Percentiles rank a stretch among this genome's conserved stretches.
Conservation (phyloP, 169 alveolate genomes). For the Plasmodium blacklocki region DNA sequence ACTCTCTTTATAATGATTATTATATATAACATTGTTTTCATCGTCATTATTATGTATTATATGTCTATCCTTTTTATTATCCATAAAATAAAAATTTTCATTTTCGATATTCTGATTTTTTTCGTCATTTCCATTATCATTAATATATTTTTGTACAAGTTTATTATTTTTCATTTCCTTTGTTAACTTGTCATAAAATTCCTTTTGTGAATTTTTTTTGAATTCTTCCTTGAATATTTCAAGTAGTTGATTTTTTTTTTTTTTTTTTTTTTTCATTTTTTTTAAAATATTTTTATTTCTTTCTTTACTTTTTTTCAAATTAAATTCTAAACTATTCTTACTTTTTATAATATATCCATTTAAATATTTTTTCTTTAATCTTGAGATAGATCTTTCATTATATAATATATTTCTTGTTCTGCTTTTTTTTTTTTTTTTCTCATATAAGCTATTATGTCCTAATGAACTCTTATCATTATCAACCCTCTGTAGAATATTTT, state of each 20-base stretch:
- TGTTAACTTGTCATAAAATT: slow-evolving; percentile 1
- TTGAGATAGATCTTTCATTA: neutral
- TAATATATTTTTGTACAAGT: neutral
- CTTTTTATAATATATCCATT: neutral
- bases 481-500: neutral
- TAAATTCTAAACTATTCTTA: neutral
- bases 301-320: neutral
- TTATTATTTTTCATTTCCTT: neutral
- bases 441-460: too few relatives aligned
- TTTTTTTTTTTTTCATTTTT: slow-evolving; percentile 42
- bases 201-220: slow-evolving; percentile 24
- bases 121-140: neutral
- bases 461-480: neutral
- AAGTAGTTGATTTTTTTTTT: slow-evolving; percentile 35
- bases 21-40: too few relatives aligned
- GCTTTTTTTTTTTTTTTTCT: neutral
- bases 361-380: neutral
- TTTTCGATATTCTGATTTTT: neutral
- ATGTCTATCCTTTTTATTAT: too few relatives aligned
- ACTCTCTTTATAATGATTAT: too few relatives aligned
- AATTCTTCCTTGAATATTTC: slow-evolving; percentile 62
- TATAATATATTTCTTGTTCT: neutral
- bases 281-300: slow-evolving; percentile 14
- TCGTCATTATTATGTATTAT: too few relatives aligned
- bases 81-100: neutral